These are phyloP conservation scores for Blastobotrys raffinosifermentans DNA, from an alignment of 1,139 yeast genomes.

Conservation along the genomic window DNA sequence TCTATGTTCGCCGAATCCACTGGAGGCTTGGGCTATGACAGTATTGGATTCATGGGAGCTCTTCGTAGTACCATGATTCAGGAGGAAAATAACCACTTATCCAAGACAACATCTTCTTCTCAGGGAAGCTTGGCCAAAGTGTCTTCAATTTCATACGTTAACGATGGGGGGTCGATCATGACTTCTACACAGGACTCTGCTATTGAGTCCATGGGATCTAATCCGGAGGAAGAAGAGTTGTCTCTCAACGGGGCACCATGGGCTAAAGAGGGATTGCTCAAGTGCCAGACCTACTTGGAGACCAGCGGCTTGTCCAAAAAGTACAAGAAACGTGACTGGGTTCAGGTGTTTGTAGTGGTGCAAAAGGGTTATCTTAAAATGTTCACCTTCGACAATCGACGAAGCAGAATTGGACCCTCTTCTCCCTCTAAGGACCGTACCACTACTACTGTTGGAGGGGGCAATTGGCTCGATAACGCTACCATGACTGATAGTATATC, in stretches of 20 bases:
- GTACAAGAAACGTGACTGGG: slow-evolving; percentile 24
- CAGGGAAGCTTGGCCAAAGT: not conserved
- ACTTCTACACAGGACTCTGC: not conserved
- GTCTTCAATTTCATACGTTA: slow-evolving; percentile 1
- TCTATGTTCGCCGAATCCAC: slow-evolving; percentile 16
- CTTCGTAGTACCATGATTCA: slow-evolving; percentile 27
- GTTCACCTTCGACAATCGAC: slow-evolving; percentile 41
- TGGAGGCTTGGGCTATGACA: slow-evolving; percentile 11
- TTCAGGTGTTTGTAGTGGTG: slow-evolving; percentile 29
- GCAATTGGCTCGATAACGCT: slow-evolving; percentile 52
- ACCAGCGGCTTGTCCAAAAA: slow-evolving; percentile 13
- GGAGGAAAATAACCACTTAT: slow-evolving; percentile 21
- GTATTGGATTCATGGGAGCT: slow-evolving; percentile 31
- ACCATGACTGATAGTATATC: slow-evolving; percentile 28
- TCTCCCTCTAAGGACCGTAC: slow-evolving; percentile 1
- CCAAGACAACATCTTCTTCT: not conserved
- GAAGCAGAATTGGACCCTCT: slow-evolving; percentile 32
- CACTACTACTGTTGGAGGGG: slow-evolving; percentile 45
- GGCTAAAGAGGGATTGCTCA: slow-evolving; percentile 68
- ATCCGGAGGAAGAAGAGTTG: slow-evolving; percentile 44
- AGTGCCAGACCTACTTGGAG: slow-evolving; percentile 41
- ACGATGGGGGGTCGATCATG: not conserved
- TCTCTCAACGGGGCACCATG: slow-evolving; percentile 72
- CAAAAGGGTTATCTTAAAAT: slow-evolving; percentile 32
- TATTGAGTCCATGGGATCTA: not conserved